Base-by-base conservation (phyloP, 176 grass and related monocot species). In the Oryza glumipatula region DNA sequence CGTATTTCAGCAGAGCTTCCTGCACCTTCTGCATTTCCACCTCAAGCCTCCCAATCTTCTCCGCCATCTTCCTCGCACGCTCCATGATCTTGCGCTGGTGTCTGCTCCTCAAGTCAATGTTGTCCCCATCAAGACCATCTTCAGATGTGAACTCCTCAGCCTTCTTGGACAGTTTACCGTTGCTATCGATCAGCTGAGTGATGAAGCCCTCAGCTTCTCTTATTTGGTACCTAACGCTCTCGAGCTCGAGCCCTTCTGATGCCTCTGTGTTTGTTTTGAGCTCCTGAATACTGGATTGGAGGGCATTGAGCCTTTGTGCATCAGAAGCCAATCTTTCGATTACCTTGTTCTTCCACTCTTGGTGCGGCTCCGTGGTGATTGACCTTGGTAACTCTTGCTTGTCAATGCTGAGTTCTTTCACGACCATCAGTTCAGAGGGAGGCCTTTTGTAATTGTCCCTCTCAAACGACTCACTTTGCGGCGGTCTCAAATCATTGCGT, bases 41-140 rank as follows among this genome's bases (percentile, higher is more conserved):
- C 78, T 98, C 96, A 88, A 98, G 52, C 74, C 69, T 86, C 30
- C 87, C 96, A 0, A 94, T 98, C 82, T 95, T 98, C 72, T 98
- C 96, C 16, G 93, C 95, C 74, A 88, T 87, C 35, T 92, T 95
- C 47, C 81, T 87, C 30, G 91, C 88, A 4, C 93, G 91, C 63
- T 95, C 96, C 49, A 86, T 76, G 66, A 98, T 92, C 81, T 94
- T 95, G 36, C 75, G 88, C 83, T 93, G 94, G 77, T 83, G 94
- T 84, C 88, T 92, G 63, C 70, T 93, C 73, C 88, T 86, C 43
- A 74, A 36, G 77, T 95, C 89, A 9, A 73, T 39, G 72, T 91
- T 97, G 36, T 93, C 91, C 21, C 16, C 73, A 3, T 77, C 76
- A 11, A 70, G 80, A 8, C 67, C 84, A 64, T 95, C 83, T 2